Conservation (phyloP, 495 filamentous ascomycete species). For the Neurospora sp. region DNA sequence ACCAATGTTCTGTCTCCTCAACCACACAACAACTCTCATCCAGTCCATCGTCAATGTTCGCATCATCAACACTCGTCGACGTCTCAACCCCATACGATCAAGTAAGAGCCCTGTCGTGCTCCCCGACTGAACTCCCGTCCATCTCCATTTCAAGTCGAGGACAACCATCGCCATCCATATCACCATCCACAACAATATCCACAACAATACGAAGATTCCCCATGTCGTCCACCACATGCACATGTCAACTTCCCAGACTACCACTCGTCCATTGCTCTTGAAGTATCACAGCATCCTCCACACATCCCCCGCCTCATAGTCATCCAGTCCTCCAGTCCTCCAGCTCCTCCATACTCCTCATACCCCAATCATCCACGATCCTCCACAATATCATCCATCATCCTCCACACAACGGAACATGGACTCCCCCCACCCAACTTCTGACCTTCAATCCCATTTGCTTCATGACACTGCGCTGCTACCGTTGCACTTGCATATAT, state of each 20-base stretch:
- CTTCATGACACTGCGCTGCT: background rate
- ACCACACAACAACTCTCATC: background rate
- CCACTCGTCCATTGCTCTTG: background rate
- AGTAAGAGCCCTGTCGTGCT: background rate
- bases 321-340: background rate
- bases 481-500: background rate
- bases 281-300: background rate
- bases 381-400: background rate
- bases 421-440: background rate
- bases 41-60: background rate
- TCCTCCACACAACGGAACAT: background rate
- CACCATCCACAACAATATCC: background rate
- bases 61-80: background rate
- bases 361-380: background rate
- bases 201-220: background rate
- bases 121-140: background rate
- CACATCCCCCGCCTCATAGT: background rate
- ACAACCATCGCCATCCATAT: background rate
- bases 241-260: too few relatives aligned
- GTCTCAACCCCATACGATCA: background rate
- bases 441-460: background rate
- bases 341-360: background rate
- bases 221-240: background rate
- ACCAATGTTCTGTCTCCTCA: background rate
- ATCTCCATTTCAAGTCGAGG: background rate